Percentiles rank a stretch among this genome's conserved stretches.
Evolutionary conservation across 208 protist species (phyloP).

Genomic region (Trypanosoma mega): DNA sequence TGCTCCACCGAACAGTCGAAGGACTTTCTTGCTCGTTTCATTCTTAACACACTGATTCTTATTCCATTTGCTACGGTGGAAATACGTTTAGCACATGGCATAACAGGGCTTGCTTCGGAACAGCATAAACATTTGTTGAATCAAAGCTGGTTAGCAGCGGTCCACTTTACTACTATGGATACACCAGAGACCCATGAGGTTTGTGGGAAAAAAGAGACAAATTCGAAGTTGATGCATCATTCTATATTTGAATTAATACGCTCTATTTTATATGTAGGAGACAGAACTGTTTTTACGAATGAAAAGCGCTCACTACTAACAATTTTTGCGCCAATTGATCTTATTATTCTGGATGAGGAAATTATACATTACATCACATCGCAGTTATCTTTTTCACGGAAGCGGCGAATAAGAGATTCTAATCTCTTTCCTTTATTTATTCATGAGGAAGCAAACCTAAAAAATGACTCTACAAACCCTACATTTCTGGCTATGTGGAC

Average conservation of each 20-base stretch:
- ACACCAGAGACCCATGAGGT: neutral
- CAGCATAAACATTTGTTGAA: slow-evolving; percentile 1
- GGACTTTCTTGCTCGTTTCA: slow-evolving; percentile 13
- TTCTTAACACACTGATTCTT: slow-evolving; percentile 19
- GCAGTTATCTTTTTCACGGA: slow-evolving; percentile 1
- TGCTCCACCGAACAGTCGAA: slow-evolving; percentile 13
- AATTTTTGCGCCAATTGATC: slow-evolving; percentile 19
- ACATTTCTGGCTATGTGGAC: slow-evolving; percentile 17
- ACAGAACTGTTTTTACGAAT: neutral
- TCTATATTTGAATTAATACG: neutral
- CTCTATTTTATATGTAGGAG: neutral
- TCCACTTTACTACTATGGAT: slow-evolving; percentile 12
- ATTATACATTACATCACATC: slow-evolving; percentile 22
- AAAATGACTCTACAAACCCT: neutral
- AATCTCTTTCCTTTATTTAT: slow-evolving; percentile 10
- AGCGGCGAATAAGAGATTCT: neutral
- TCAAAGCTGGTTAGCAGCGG: slow-evolving; percentile 17
- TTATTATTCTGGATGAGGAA: slow-evolving; percentile 13
- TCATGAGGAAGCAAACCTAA: neutral
- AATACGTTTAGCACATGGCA: slow-evolving; percentile 4
- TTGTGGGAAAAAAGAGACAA: slow-evolving; percentile 3
- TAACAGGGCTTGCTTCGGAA: neutral
- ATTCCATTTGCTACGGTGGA: slow-evolving; percentile 25
- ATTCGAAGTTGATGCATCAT: neutral
- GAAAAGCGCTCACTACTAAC: slow-evolving; percentile 13